These are phyloP conservation scores for Tulasnella sp. DNA, from an alignment of 768 basidiomycete genomes.

Conservation along the genomic window DNA sequence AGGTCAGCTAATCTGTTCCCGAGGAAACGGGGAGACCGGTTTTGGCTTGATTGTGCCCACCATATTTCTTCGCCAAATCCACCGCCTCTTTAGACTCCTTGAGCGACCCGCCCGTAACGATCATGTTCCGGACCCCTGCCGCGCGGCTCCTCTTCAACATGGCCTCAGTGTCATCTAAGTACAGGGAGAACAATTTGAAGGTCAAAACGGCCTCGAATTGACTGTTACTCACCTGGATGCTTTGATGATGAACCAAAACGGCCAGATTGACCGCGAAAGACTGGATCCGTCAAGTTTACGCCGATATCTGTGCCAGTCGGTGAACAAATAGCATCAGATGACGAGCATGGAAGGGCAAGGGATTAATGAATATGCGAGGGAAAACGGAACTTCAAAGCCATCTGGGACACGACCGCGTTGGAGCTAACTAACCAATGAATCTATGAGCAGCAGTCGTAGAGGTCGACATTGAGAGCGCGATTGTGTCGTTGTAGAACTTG, in stretches of 20 bases:
- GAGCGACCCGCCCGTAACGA: constrained; percentile 68
- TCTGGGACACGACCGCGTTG: no score
- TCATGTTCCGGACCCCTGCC: constrained; percentile 57
- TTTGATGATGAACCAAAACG: constrained; percentile 29
- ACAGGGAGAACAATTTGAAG: neutral
- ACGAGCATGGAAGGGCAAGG: no score
- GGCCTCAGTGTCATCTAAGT: constrained; percentile 52
- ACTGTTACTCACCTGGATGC: constrained; percentile 27
- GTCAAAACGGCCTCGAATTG: neutral
- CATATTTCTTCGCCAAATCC: constrained; percentile 45
- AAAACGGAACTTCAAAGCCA: no score
- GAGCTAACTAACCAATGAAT: no score
- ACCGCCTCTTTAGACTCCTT: constrained; percentile 51
- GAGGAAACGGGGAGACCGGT: neutral
- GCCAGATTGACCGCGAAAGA: constrained; percentile 28
- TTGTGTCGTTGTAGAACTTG: no score
- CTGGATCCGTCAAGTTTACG: constrained; percentile 34
- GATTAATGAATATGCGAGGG: no score
- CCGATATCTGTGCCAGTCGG: constrained; percentile 37
- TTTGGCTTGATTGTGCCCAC: no score
- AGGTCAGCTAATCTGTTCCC: constrained; percentile 2
- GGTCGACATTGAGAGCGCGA: no score
- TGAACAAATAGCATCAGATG: no score
- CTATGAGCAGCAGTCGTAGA: no score
- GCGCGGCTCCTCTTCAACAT: constrained; percentile 45